phyloP scores from a whole-genome alignment of 768 basidiomycete species.

The Cantharellus anzutake region DNA sequence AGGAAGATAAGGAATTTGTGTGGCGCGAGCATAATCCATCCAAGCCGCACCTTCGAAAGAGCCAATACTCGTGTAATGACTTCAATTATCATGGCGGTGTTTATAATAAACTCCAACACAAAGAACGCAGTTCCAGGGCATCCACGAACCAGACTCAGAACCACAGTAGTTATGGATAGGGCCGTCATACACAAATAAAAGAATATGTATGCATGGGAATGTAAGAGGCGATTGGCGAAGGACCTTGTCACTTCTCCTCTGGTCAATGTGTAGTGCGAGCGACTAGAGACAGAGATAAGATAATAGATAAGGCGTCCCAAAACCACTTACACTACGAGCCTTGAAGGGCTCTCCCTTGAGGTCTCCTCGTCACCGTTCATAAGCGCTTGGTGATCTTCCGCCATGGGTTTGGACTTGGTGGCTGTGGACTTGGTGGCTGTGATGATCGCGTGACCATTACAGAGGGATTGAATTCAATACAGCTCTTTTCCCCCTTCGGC shows the following conservation, averaged over 20 bases:
- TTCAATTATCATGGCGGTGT: conserved; percentile 83
- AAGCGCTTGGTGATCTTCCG: too few relatives aligned
- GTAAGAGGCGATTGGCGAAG: conserved; percentile 77
- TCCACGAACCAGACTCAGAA: conserved; percentile 61
- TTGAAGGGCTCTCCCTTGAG: too few relatives aligned
- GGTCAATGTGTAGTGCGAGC: conserved; percentile 73
- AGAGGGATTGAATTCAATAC: too few relatives aligned
- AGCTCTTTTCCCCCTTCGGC: too few relatives aligned
- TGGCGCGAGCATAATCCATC: background rate
- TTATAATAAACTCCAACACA: conserved; percentile 74
- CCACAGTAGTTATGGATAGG: conserved; percentile 69
- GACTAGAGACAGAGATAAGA: conserved; percentile 11
- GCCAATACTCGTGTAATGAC: conserved; percentile 84
- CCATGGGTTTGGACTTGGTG: too few relatives aligned
- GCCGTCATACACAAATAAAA: conserved; percentile 82
- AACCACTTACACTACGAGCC: too few relatives aligned
- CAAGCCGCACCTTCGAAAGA: conserved; percentile 60
- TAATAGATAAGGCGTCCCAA: background rate
- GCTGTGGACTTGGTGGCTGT: too few relatives aligned
- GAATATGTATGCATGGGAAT: conserved; percentile 71
- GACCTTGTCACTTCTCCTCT: conserved; percentile 68
- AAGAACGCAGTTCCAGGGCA: conserved; percentile 84
- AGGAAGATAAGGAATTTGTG: background rate
- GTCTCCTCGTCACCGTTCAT: too few relatives aligned
- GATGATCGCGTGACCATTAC: too few relatives aligned